These are phyloP conservation scores for Durotheca rogersii DNA, from an alignment of 495 filamentous ascomycete genomes.

Conservation along the genomic window DNA sequence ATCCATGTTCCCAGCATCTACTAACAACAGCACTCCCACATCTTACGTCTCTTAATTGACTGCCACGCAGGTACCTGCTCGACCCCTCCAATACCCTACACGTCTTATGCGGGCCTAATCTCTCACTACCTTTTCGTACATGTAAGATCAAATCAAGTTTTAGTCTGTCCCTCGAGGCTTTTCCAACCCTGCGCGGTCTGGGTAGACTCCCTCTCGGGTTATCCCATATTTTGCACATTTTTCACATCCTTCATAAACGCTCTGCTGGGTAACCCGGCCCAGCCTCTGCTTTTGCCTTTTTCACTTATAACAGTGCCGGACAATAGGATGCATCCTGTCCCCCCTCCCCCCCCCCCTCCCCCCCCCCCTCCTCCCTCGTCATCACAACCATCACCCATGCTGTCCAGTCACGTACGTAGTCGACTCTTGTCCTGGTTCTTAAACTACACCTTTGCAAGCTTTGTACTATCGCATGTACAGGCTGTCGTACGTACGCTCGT, in stretches of 20 bases:
- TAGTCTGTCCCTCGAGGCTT: slow-evolving; percentile 31
- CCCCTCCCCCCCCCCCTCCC: slow-evolving; percentile 14
- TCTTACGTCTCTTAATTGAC: too few relatives aligned
- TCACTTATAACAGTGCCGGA: slow-evolving; percentile 16
- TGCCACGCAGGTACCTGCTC: too few relatives aligned
- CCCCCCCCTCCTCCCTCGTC: slow-evolving; percentile 17
- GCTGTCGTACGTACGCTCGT: slow-evolving; percentile 20
- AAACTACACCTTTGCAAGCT: slow-evolving; percentile 23
- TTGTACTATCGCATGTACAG: slow-evolving; percentile 22
- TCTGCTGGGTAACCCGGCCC: slow-evolving; percentile 14
- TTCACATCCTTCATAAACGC: slow-evolving; percentile 27
- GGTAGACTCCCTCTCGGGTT: slow-evolving; percentile 28
- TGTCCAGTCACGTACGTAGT: slow-evolving; percentile 22
- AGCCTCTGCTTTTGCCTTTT: slow-evolving; percentile 22
- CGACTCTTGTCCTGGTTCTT: slow-evolving; percentile 10
- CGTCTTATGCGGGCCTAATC: slow-evolving; percentile 26
- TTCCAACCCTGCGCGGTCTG: slow-evolving; percentile 25
- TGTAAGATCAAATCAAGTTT: slow-evolving; percentile 33
- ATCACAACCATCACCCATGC: slow-evolving; percentile 19
- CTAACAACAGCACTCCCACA: slow-evolving; percentile 15
- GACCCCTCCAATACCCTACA: slow-evolving; percentile 23
- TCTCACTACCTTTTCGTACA: slow-evolving; percentile 27
- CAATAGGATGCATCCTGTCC: slow-evolving; percentile 23
- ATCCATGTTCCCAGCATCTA: slow-evolving; percentile 14
- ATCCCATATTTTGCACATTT: slow-evolving; percentile 25